A percentile compares a stretch with the other conserved stretches of the same genome.
Conservation (phyloP, 208 protist genomes). For the Balamuthia mandrillaris region DNA sequence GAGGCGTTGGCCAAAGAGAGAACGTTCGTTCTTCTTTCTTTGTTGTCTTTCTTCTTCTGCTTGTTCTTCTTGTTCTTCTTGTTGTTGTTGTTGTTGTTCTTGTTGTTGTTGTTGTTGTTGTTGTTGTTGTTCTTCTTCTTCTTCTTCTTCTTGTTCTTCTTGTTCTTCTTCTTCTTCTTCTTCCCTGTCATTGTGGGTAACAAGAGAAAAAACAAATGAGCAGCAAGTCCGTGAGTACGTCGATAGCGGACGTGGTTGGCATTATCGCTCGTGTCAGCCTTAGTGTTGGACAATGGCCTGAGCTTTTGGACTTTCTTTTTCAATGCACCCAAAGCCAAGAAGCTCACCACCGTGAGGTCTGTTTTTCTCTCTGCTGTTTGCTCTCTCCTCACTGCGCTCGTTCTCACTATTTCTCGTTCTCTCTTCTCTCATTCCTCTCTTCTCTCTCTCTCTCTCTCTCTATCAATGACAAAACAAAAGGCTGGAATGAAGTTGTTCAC, state of each 20-base stretch:
- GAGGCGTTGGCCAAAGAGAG: not conserved
- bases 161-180: not conserved
- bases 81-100: not conserved
- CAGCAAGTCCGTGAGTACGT: not conserved
- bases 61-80: not conserved
- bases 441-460: no score
- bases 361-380: no score
- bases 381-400: no score
- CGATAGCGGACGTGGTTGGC: conserved; percentile 17
- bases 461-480: no score
- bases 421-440: no score
- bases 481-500: conserved; percentile 24
- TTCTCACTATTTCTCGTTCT: no score
- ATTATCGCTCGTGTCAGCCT: conserved; percentile 10
- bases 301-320: conserved; percentile 32
- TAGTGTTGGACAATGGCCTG: not conserved
- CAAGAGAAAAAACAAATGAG: not conserved
- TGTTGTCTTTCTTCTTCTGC: not conserved
- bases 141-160: not conserved
- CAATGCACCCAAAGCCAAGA: conserved; percentile 31
- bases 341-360: conserved; percentile 10
- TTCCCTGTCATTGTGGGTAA: not conserved
- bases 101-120: not conserved
- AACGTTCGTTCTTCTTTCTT: not conserved
- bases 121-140: not conserved